A percentile compares a stretch with the other conserved stretches of the same genome.
Conservation (phyloP, 441 rosid species). For the Francoa sonchifolia region DNA sequence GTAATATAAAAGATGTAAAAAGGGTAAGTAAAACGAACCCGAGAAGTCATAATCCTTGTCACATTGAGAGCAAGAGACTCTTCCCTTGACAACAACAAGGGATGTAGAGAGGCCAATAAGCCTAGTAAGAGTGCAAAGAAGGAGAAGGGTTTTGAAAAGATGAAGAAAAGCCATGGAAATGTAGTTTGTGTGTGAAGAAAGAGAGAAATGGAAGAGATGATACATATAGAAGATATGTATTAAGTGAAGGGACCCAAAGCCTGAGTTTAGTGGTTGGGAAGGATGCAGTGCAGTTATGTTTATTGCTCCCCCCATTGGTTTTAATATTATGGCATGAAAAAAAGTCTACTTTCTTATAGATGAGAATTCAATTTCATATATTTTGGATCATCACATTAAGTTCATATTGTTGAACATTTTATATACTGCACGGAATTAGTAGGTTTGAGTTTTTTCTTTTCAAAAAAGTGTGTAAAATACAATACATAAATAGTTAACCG, state of each 20-base stretch:
- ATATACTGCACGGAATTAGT: too few relatives aligned
- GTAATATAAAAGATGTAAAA: background rate
- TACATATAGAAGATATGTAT: constrained; percentile 17
- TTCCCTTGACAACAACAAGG: constrained; percentile 26
- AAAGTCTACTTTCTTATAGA: too few relatives aligned
- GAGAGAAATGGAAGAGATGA: constrained; percentile 4
- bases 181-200: background rate
- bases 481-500: too few relatives aligned
- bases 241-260: constrained; percentile 26
- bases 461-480: too few relatives aligned
- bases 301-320: too few relatives aligned
- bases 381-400: too few relatives aligned
- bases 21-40: constrained; percentile 22
- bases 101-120: constrained; percentile 28
- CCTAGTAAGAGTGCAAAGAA: constrained; percentile 26
- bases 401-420: too few relatives aligned
- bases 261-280: constrained; percentile 28
- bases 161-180: constrained; percentile 26
- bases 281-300: constrained; percentile 5
- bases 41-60: constrained; percentile 29
- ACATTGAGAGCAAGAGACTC: constrained; percentile 63
- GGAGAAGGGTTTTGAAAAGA: constrained; percentile 18
- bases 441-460: too few relatives aligned
- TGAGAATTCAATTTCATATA: too few relatives aligned
- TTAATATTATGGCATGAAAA: too few relatives aligned